Conservation (phyloP, 1,284 basidiomycete genomes). For the Ganoderma leucocontextum region DNA sequence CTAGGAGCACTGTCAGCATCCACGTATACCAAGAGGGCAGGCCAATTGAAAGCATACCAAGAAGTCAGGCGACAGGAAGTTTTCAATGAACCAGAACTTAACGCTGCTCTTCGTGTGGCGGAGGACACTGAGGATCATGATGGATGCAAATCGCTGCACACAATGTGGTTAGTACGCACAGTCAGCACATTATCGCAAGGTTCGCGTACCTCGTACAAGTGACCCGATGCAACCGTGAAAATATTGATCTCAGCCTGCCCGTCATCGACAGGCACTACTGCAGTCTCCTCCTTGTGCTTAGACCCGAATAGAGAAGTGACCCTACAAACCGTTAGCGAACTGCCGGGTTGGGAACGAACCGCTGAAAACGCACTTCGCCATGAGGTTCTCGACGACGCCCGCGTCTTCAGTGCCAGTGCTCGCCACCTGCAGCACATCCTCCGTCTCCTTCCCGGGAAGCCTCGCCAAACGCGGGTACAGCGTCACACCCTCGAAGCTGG, state of each 20-base stretch:
- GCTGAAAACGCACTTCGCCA: conserved; percentile 54
- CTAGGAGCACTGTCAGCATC: conserved; percentile 47
- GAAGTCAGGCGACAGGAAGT: conserved; percentile 98
- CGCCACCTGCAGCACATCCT: conserved; percentile 72
- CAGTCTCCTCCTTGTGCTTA: conserved; percentile 25
- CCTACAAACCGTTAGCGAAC: conserved; percentile 43
- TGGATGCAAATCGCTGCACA: conserved; percentile 89
- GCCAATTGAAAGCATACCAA: conserved; percentile 55
- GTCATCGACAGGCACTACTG: conserved; percentile 40
- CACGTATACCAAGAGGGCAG: background rate
- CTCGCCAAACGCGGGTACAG: conserved; percentile 85
- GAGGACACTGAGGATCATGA: conserved; percentile 97
- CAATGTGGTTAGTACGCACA: background rate
- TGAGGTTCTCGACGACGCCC: conserved; percentile 54
- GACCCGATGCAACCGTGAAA: conserved; percentile 96
- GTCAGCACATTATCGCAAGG: background rate
- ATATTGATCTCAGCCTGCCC: conserved; percentile 94
- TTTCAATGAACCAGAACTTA: conserved; percentile 99
- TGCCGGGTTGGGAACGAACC: background rate
- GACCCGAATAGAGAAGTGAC: conserved; percentile 60
- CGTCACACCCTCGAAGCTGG: conserved; percentile 88
- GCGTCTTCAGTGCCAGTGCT: conserved; percentile 37
- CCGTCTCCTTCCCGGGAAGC: conserved; percentile 79
- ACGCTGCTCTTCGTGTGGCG: conserved; percentile 92
- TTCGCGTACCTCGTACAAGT: conserved; percentile 86